Evolutionary conservation across 306 rosid species (phyloP).

Genomic region (Rosa rugosa): DNA sequence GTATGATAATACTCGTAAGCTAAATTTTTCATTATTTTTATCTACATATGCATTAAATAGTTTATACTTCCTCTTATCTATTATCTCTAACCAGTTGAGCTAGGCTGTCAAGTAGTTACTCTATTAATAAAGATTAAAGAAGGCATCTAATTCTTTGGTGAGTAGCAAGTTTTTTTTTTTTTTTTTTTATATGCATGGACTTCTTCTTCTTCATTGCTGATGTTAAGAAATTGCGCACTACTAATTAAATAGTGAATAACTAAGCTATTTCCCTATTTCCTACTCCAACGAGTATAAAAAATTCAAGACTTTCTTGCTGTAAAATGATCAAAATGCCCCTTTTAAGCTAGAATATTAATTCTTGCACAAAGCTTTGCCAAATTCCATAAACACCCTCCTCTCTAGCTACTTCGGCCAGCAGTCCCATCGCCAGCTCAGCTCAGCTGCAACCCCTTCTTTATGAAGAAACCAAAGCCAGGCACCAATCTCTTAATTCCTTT

Average conservation of each 20-base stretch:
- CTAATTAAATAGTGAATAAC: not conserved
- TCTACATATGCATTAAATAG: not conserved
- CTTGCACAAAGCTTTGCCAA: not conserved
- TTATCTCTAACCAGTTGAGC: not conserved
- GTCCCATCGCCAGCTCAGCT: constrained; percentile 15
- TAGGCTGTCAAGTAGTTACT: not conserved
- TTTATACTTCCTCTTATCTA: not conserved
- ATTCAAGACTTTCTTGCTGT: not conserved
- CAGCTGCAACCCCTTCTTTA: not conserved
- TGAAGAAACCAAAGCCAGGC: constrained; percentile 31
- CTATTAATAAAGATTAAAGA: not conserved
- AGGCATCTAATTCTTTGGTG: not conserved
- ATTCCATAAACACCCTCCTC: constrained; percentile 21
- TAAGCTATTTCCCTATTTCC: not conserved
- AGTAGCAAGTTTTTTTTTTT: not conserved
- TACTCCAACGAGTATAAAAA: not conserved
- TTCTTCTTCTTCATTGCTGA: not conserved
- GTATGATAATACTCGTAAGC: too few relatives aligned
- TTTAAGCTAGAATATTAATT: not conserved
- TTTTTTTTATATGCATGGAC: not conserved
- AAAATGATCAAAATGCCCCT: not conserved
- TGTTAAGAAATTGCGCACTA: not conserved
- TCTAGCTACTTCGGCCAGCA: constrained; percentile 19
- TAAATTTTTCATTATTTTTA: not conserved
- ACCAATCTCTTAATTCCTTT: not conserved